Evolutionary conservation across 192 early-diverging fungal genomes (phyloP), one percentile per base, ranked within the genome.

Genomic region (Backusella tuberculispora): DNA sequence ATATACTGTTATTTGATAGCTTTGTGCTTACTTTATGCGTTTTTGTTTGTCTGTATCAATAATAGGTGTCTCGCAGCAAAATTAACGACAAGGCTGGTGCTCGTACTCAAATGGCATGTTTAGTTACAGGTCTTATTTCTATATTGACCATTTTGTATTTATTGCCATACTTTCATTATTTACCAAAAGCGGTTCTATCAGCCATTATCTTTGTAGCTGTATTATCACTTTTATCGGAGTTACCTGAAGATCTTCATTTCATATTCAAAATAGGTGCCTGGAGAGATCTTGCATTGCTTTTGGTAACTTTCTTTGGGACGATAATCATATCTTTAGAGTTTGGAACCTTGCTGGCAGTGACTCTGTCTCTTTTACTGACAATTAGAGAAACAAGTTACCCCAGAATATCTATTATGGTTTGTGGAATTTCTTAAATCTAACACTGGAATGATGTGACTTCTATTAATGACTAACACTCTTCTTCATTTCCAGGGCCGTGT

Each of bases 41-140:
- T 26, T 21, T n/a, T 37, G 26, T 37, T 0, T 63, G 26, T 63
- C 19, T 63, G 8, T 5, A 15, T 13, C 37, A 12, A 40, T 10
- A 19, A 41, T 74, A 94, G 24, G 85, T 99, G 48, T 90, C 95
- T 5, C 88, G 98, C 48, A 95, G 93, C 70, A 93, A 94, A 71
- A 91, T 98, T 45, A 97, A 97, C 75, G 96, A 98, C 75, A 87
- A 89, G 40, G 92, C 95, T 6, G 93, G 93, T 13, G 95, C 96
- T 2, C 88, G 81, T 37, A 95, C 95, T 45, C 98, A 98, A 77
- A 74, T 99, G 40, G 84, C 95, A 1, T 96, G 96, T 5, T 84
- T 99, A 15, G 84, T 98, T 41, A 89, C 95, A 6, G 92, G 89
- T 0, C 37, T 84, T 0, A 81, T 97, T 42, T 93, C 96, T 1